phyloP scores from a whole-genome alignment of 371 early-diverging fungal species.

The Thermomucor indicae-seudaticae region DNA sequence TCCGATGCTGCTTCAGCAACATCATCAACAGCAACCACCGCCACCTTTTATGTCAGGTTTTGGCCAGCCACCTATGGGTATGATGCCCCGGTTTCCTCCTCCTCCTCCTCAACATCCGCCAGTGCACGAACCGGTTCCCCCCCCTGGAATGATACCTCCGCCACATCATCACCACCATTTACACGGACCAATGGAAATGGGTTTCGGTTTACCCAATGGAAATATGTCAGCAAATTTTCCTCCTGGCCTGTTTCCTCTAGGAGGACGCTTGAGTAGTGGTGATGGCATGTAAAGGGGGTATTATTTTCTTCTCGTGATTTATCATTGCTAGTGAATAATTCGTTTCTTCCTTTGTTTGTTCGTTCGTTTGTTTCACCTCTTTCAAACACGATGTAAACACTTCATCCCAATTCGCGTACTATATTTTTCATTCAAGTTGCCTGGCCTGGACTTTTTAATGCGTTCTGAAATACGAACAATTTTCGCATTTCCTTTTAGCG shows the following conservation, averaged over 20 bases:
- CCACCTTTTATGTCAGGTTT: slow-evolving; percentile 25
- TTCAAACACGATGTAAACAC: too few species aligned
- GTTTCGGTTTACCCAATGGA: slow-evolving; percentile 6
- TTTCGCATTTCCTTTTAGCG: too few species aligned
- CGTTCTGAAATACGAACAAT: too few species aligned
- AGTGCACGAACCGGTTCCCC: neutral
- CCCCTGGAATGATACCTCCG: slow-evolving; percentile 7
- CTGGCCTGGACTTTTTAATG: neutral
- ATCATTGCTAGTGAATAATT: neutral
- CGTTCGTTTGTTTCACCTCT: too few species aligned
- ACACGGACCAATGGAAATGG: slow-evolving; percentile 12
- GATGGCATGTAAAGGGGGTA: slow-evolving; percentile 5
- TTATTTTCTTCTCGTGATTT: neutral
- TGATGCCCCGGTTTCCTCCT: slow-evolving; percentile 21
- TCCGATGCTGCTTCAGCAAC: slow-evolving; percentile 8
- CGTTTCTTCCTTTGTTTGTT: neutral
- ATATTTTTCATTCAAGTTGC: neutral
- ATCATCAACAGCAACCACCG: slow-evolving; percentile 19
- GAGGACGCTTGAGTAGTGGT: neutral
- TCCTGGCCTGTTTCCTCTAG: slow-evolving; percentile 14
- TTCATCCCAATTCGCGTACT: neutral
- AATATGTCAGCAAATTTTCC: slow-evolving; percentile 7
- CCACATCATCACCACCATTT: slow-evolving; percentile 5
- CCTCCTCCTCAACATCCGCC: slow-evolving; percentile 9
- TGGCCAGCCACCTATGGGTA: slow-evolving; percentile 14